These are phyloP conservation scores for Yamadazyma dendronema DNA, from an alignment of 1,139 yeast species.

Conservation along the genomic window DNA sequence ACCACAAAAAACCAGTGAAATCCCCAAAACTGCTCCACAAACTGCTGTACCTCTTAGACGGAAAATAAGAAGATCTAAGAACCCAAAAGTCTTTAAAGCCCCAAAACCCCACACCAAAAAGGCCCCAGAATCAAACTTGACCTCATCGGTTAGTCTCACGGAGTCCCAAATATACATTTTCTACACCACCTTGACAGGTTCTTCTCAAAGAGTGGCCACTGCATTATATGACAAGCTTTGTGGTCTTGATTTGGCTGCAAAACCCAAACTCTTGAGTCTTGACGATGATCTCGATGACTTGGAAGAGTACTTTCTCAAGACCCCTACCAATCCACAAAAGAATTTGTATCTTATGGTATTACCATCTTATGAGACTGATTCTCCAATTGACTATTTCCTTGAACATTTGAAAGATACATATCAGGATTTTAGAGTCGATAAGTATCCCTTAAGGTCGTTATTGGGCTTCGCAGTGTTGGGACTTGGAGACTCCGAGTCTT, in stretches of 20 bases:
- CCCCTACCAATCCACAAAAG: slow-evolving; percentile 42
- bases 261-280: slow-evolving; percentile 62
- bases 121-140: slow-evolving; percentile 26
- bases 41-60: slow-evolving; percentile 14
- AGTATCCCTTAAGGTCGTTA: slow-evolving; percentile 64
- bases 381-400: slow-evolving; percentile 85
- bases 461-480: slow-evolving; percentile 86
- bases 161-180: slow-evolving; percentile 60
- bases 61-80: slow-evolving; percentile 25
- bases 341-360: slow-evolving; percentile 71
- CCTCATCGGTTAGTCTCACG: slow-evolving; percentile 32
- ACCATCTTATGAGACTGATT: slow-evolving; percentile 91
- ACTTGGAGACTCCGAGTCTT: slow-evolving; percentile 82
- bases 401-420: slow-evolving; percentile 79
- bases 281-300: slow-evolving; percentile 83
- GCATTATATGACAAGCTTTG: slow-evolving; percentile 37
- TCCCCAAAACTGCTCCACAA: slow-evolving; percentile 13
- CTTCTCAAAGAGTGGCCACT: slow-evolving; percentile 70
- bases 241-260: slow-evolving; percentile 28
- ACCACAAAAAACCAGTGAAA: slow-evolving; percentile 23
- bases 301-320: slow-evolving; percentile 75
- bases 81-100: slow-evolving; percentile 43
- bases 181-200: slow-evolving; percentile 83
- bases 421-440: slow-evolving; percentile 83
- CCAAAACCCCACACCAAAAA: slow-evolving; percentile 22